Conservation (phyloP, 192 early-diverging fungal species). For the Gonapodya prolifera region DNA sequence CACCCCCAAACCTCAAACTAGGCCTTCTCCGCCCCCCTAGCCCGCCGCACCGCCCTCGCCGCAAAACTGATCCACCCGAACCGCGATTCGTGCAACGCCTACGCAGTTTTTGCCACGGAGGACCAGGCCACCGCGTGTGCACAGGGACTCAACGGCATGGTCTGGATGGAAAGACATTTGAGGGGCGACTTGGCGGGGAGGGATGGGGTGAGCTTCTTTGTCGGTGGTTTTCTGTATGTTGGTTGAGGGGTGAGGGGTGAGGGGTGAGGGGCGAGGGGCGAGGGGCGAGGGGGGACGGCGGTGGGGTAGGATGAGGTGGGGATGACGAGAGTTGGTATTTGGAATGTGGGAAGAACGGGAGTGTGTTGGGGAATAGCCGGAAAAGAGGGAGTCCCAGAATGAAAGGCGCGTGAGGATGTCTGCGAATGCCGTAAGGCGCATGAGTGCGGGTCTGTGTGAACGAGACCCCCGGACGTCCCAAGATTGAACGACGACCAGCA, state of each 20-base stretch:
- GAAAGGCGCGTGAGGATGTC: too few relatives aligned
- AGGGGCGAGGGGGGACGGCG: not conserved
- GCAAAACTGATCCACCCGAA: slow-evolving; percentile 70
- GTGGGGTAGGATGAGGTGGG: not conserved
- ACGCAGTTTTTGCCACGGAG: slow-evolving; percentile 63
- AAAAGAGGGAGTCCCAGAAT: too few relatives aligned
- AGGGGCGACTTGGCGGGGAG: slow-evolving; percentile 51
- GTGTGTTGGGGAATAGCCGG: too few relatives aligned
- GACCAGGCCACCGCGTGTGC: slow-evolving; percentile 48
- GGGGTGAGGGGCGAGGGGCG: too few relatives aligned
- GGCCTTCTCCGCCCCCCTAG: slow-evolving; percentile 45
- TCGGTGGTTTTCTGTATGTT: too few relatives aligned
- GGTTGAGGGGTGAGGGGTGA: too few relatives aligned
- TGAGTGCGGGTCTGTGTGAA: too few relatives aligned
- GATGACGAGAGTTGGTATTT: not conserved
- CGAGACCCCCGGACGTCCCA: too few relatives aligned
- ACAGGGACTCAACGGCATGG: slow-evolving; percentile 53
- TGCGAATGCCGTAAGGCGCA: too few relatives aligned
- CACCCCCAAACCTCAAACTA: not conserved
- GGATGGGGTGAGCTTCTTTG: slow-evolving; percentile 1
- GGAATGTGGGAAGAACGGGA: too few relatives aligned
- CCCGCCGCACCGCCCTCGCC: slow-evolving; percentile 73
- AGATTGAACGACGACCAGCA: too few relatives aligned
- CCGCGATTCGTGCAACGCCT: slow-evolving; percentile 77
- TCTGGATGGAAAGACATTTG: slow-evolving; percentile 78